Base-by-base conservation (phyloP, 176 grass and related monocot genomes). In the Thinopyrum elongatum region DNA sequence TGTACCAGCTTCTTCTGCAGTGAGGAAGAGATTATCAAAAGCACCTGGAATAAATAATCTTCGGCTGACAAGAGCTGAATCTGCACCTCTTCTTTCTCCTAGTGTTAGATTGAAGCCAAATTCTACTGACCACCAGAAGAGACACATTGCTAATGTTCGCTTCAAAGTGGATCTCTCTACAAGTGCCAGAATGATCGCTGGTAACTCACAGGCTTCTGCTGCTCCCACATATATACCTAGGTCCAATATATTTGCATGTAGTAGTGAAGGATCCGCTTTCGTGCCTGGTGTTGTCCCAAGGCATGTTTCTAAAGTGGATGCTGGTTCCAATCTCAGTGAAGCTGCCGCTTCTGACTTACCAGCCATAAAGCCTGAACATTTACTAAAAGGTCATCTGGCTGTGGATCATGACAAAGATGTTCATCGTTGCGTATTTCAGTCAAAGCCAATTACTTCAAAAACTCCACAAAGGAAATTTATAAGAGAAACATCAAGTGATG, bases 1-100 rank as follows among this genome's bases (percentile, higher is more conserved):
- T 84, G 66, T 34, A 36, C 62, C 81, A 69, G 12, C 80, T 88
- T 60, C 88, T 83, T 51, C 86, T 72, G 68, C 84, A 82, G 33
- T 89, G 80, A 33, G 49, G 13, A 89, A 83, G 86, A 92, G 75
- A 86, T 87, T 88, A 81, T 79, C 90, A 86, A 90, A 90, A 78
- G 77, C 73, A 73, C 84, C 81, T 55, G 53, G 44, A 39, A 83
- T 81, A 86, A 77, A 42, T 41, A 84, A 86, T 77, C 27, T 78
- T 60, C 88, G 46, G 49, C 79, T 87, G 49, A 85, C 63, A 25
- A 93, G 93, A 89, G 58, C 81, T 86, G 79, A 86, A 79, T 89
- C 88, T 78, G 29, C 82, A 67, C 65, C 75, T 83, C 41, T 69
- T 19, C 70, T 62, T 87, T 81, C 80, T 80, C 89, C 86, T 51